Percentiles rank a stretch among this genome's conserved stretches.
Conservation (phyloP, 2,329 filamentous ascomycete species). For the Colletotrichum cereale region DNA sequence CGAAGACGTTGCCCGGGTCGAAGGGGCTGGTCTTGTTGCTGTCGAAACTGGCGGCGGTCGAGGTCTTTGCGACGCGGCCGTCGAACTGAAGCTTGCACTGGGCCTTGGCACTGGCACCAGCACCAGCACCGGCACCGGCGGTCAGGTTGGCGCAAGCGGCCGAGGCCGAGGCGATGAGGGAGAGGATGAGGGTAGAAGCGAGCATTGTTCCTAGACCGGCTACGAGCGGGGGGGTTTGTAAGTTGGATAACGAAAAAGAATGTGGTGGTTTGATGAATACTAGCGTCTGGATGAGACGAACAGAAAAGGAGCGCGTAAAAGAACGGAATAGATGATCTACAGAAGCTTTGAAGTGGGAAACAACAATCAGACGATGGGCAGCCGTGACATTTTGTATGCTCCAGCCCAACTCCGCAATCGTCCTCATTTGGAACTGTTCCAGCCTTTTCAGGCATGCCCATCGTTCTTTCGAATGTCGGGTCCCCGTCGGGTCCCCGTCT, state of each 20-base stretch:
- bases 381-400: slow-evolving; percentile 23
- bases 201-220: slow-evolving; percentile 39
- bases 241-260: slow-evolving; percentile 36
- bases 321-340: slow-evolving; percentile 32
- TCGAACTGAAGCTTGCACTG: slow-evolving; percentile 60
- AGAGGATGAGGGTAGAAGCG: slow-evolving; percentile 35
- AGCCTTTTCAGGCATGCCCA: not conserved
- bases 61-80: slow-evolving; percentile 57
- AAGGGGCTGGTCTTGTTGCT: slow-evolving; percentile 60
- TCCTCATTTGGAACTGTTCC: slow-evolving; percentile 23
- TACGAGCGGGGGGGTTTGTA: slow-evolving; percentile 24
- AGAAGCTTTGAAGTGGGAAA: not conserved
- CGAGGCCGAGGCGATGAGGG: slow-evolving; percentile 30
- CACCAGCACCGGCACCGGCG: slow-evolving; percentile 28
- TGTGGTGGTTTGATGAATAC: slow-evolving; percentile 24
- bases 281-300: slow-evolving; percentile 33
- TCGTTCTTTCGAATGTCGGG: not conserved
- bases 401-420: slow-evolving; percentile 3
- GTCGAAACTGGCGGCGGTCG: slow-evolving; percentile 57
- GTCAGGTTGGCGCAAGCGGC: slow-evolving; percentile 30
- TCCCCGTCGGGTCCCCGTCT: slow-evolving; percentile 5
- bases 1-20: slow-evolving; percentile 65
- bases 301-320: slow-evolving; percentile 26
- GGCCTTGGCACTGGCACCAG: slow-evolving; percentile 34
- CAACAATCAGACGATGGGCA: slow-evolving; percentile 13